These are phyloP conservation scores for Schizophyllum amplum DNA, from an alignment of 1,284 basidiomycete species.

Conservation along the genomic window DNA sequence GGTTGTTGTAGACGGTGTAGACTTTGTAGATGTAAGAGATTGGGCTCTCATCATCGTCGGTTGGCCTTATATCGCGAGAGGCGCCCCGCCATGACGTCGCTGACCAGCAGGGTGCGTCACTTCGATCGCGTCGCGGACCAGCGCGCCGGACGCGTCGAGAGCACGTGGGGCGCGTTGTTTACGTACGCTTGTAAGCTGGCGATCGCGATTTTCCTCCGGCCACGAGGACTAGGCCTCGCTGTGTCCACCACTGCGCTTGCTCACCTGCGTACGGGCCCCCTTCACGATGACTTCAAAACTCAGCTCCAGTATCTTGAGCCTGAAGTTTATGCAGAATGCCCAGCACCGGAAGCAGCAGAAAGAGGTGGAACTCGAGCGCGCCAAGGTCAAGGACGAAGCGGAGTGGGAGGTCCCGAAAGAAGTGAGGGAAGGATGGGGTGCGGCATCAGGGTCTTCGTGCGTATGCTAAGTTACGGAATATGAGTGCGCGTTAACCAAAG, in stretches of 20 bases:
- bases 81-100: not conserved
- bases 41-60: not conserved
- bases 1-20: not conserved
- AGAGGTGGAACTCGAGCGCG: slow-evolving; percentile 42
- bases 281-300: slow-evolving; percentile 19
- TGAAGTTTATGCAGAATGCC: slow-evolving; percentile 75
- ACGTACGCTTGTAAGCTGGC: not conserved
- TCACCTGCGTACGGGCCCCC: not conserved
- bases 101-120: not conserved
- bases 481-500: not conserved
- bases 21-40: not conserved
- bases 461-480: slow-evolving; percentile 10
- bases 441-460: slow-evolving; percentile 20
- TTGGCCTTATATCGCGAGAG: not conserved
- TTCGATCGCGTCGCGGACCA: not conserved
- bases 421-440: slow-evolving; percentile 51
- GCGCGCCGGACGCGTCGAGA: not conserved
- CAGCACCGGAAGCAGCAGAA: slow-evolving; percentile 45
- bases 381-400: slow-evolving; percentile 50
- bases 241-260: not conserved
- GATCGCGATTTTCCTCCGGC: not conserved
- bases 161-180: not conserved
- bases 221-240: not conserved
- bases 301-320: slow-evolving; percentile 58
- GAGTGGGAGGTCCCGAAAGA: slow-evolving; percentile 60